Evolutionary conservation across 2,329 filamentous ascomycete species (phyloP), one percentile per base, ranked within the genome.

Genomic region (Alternaria hordeiaustralica): DNA sequence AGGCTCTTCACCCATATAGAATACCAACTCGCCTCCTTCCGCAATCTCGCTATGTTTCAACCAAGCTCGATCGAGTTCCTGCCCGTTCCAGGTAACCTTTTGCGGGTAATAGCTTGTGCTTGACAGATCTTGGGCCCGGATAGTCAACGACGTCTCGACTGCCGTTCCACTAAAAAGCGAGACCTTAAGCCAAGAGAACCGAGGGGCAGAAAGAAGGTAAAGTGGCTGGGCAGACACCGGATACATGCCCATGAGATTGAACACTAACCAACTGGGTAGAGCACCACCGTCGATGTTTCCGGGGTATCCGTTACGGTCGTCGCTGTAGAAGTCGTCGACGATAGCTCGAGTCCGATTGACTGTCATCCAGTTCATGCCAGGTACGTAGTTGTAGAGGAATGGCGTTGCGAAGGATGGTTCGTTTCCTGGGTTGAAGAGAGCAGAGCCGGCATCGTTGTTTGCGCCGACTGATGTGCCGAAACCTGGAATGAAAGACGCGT

Each of bases 181-280:
- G 3, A 63, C n/a, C 6, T 59, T 63, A 1, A 59, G 30, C 25
- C 10, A 53, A 2, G 60, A 63, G 60, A 83, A 83, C 67, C 79
- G 78, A 0, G 81, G 80, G 3, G 78, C 78, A 1, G 71, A 75
- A 1, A 82, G 67, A 15, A 83, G 71, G 57, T 83, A 84, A 0
- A 80, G 67, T 0, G 80, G 76, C 50, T 83, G 79, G 0, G 78
- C 81, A 36, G 79, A 77, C 3, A 83, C 73, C 0, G 81, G 81
- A 58, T 81, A 83, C 6, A 83, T 70, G 1, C 83, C 82, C 1
- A 84, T 61, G 59, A 84, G 77, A 47, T 82, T 78, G 77, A 80
- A 84, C 3, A 84, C 62, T 3, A 84, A 71, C 83, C 82, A 84
- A 21, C 78, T 81, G 33, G 81, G 80, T 67, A 84, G 74, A 1